These are phyloP conservation scores for Coix lacrymajobi DNA, from an alignment of 176 grass and related monocot genomes.

Conservation along the genomic window DNA sequence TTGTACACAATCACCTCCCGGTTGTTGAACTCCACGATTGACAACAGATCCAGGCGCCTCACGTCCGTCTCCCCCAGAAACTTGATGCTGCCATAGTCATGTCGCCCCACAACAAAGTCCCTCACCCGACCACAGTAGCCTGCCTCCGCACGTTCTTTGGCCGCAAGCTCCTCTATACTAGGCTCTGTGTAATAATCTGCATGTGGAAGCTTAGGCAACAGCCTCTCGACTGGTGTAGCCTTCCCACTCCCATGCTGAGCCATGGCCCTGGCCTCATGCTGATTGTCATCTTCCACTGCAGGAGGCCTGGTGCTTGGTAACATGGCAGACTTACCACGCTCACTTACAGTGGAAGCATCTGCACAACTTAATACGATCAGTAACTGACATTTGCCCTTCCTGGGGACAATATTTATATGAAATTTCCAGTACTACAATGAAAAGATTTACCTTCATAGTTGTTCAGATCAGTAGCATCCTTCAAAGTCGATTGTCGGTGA, in stretches of 20 bases:
- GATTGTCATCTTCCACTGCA: slow-evolving; percentile 31
- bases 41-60: slow-evolving; percentile 68
- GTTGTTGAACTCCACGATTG: slow-evolving; percentile 63
- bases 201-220: slow-evolving; percentile 67
- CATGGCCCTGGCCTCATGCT: slow-evolving; percentile 15
- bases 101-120: slow-evolving; percentile 74
- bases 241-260: slow-evolving; percentile 33
- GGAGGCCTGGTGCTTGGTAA: slow-evolving; percentile 19
- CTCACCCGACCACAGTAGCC: slow-evolving; percentile 65
- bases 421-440: not conserved
- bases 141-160: slow-evolving; percentile 66
- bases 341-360: slow-evolving; percentile 30
- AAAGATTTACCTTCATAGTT: slow-evolving; percentile 48
- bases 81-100: slow-evolving; percentile 74
- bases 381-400: not conserved
- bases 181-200: slow-evolving; percentile 76
- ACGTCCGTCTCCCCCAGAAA: slow-evolving; percentile 74
- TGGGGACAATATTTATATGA: not conserved
- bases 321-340: not conserved
- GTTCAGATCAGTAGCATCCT: slow-evolving; percentile 31
- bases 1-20: slow-evolving; percentile 88
- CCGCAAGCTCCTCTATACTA: slow-evolving; percentile 69
- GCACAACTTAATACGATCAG: slow-evolving; percentile 22
- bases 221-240: slow-evolving; percentile 34
- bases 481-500: slow-evolving; percentile 25